Percentiles rank a stretch among this genome's conserved stretches.
Evolutionary conservation across 768 basidiomycete species (phyloP).

Genomic region (Amanita polypyramis): DNA sequence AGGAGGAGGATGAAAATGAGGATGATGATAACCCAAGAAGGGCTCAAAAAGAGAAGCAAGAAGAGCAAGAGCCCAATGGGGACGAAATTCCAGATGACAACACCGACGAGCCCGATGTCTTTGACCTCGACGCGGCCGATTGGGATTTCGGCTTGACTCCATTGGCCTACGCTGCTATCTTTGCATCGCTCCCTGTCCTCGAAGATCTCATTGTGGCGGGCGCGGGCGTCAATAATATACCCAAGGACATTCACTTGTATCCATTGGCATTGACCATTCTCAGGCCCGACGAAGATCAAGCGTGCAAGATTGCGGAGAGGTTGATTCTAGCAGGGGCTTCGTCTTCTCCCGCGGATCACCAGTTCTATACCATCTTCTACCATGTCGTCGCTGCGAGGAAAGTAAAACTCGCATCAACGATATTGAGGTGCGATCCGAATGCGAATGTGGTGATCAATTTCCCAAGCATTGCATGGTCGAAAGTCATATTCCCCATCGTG

Average conservation of each 20-base stretch:
- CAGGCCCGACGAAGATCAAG: constrained; percentile 29
- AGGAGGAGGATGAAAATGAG: constrained; percentile 16
- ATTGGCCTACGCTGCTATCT: constrained; percentile 39
- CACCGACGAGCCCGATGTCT: constrained; percentile 38
- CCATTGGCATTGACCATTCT: constrained; percentile 29
- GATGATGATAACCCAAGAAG: constrained; percentile 13
- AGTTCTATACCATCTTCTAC: constrained; percentile 31
- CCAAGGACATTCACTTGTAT: constrained; percentile 25
- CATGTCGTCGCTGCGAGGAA: constrained; percentile 24
- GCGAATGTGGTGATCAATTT: constrained; percentile 8
- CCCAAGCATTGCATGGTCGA: not conserved
- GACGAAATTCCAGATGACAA: constrained; percentile 38
- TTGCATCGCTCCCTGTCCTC: constrained; percentile 31
- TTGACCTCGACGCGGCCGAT: constrained; percentile 42
- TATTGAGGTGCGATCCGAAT: constrained; percentile 32
- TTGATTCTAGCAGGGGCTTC: constrained; percentile 31
- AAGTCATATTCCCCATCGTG: constrained; percentile 2
- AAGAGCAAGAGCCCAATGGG: constrained; percentile 14
- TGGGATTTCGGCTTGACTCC: constrained; percentile 52
- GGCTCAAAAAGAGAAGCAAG: constrained; percentile 10
- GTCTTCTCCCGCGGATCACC: constrained; percentile 28
- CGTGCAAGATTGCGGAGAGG: constrained; percentile 26
- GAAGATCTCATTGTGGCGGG: constrained; percentile 37
- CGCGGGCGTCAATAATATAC: constrained; percentile 31
- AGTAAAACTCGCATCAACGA: constrained; percentile 26